These are phyloP conservation scores for Gossypium bickii DNA, from an alignment of 345 rosid species.

Conservation along the genomic window DNA sequence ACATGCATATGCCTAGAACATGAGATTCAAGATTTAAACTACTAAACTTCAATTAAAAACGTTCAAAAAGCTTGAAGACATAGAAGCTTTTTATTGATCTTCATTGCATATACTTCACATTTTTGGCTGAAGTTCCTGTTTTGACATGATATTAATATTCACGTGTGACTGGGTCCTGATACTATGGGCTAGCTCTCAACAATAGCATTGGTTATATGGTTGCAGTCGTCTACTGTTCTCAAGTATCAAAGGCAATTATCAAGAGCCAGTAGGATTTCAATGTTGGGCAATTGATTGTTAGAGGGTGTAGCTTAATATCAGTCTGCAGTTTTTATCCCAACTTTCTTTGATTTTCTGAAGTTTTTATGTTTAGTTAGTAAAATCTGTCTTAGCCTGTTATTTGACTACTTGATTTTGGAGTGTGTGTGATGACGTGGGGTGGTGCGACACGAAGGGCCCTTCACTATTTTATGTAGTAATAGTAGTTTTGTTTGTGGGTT, in stretches of 20 bases:
- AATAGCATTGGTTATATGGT: not conserved
- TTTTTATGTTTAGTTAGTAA: not conserved
- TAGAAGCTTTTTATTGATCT: no score
- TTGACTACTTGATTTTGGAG: not conserved
- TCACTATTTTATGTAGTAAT: not conserved
- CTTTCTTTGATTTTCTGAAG: not conserved
- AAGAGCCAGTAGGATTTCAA: not conserved
- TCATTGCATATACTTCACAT: not conserved
- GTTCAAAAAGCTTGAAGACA: not conserved
- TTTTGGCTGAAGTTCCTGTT: not conserved
- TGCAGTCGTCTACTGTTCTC: not conserved
- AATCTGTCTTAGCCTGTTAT: constrained; percentile 6
- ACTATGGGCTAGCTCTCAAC: not conserved
- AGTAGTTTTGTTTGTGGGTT: not conserved
- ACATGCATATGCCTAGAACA: not conserved
- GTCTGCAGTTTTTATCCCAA: not conserved
- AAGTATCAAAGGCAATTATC: not conserved
- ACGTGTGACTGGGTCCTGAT: not conserved
- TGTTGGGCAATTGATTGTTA: not conserved
- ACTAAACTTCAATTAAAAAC: not conserved
- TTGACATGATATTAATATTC: not conserved
- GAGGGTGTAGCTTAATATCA: not conserved
- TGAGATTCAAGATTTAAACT: not conserved
- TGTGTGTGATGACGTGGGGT: not conserved
- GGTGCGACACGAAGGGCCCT: not conserved